Conservation (phyloP, 1,139 yeast species). For the Arxiozyma telluris region DNA sequence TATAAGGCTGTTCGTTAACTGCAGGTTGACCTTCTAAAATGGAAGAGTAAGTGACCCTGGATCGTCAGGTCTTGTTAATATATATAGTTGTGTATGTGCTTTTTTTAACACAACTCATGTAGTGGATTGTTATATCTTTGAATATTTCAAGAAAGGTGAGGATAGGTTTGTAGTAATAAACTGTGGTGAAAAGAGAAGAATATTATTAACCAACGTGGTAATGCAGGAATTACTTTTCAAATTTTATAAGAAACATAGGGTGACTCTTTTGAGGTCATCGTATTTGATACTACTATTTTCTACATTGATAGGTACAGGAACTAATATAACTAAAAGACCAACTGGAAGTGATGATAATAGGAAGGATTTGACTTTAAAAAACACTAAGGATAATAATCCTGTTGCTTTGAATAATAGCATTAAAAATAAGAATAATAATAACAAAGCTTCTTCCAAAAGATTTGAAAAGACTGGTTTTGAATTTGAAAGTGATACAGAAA, state of each 20-base stretch:
- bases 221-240: slow-evolving; percentile 3
- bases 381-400: slow-evolving; percentile 5
- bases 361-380: background rate
- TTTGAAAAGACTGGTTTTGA: slow-evolving; percentile 5
- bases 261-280: slow-evolving; percentile 23
- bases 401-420: too few relatives aligned
- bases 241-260: slow-evolving; percentile 24
- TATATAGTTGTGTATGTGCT: too few relatives aligned
- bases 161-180: too few relatives aligned
- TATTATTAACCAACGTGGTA: too few relatives aligned
- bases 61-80: too few relatives aligned
- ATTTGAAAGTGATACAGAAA: slow-evolving; percentile 2
- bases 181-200: too few relatives aligned
- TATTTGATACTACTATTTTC: slow-evolving; percentile 22
- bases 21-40: too few relatives aligned
- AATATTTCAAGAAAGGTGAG: too few relatives aligned
- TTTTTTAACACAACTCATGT: too few relatives aligned
- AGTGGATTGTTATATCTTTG: too few relatives aligned
- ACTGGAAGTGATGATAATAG: slow-evolving; percentile 9
- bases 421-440: slow-evolving; percentile 1
- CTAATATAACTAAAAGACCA: slow-evolving; percentile 8
- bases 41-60: too few relatives aligned
- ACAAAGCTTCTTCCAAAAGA: background rate
- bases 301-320: slow-evolving; percentile 13
- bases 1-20: too few relatives aligned